Percentiles rank a stretch among this genome's conserved stretches.
phyloP scores from a whole-genome alignment of 2,329 filamentous ascomycete genomes.

The Penicillium sp. region DNA sequence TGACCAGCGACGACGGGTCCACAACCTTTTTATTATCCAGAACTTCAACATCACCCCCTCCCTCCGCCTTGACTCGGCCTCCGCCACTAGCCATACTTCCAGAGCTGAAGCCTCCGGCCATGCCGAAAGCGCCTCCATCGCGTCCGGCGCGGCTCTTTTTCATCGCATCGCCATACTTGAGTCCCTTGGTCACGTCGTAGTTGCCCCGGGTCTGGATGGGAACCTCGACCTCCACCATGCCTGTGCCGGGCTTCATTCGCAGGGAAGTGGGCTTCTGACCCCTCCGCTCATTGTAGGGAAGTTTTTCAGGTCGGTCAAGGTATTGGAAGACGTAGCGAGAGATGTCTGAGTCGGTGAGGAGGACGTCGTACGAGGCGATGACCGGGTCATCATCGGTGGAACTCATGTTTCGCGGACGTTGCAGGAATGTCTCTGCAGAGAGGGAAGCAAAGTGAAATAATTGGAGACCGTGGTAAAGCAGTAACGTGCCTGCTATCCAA shows the following conservation, averaged over 20 bases:
- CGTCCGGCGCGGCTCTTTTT: constrained; percentile 53
- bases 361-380: constrained; percentile 76
- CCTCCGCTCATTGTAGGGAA: constrained; percentile 59
- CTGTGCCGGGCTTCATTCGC: constrained; percentile 76
- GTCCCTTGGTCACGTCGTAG: constrained; percentile 81
- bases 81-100: constrained; percentile 44
- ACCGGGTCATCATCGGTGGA: constrained; percentile 59
- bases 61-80: constrained; percentile 26
- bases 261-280: constrained; percentile 65
- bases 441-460: not conserved
- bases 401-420: constrained; percentile 9
- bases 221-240: constrained; percentile 90
- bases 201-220: constrained; percentile 69
- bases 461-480: not conserved
- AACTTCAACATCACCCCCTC: constrained; percentile 29
- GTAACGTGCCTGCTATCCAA: not conserved
- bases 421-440: not conserved
- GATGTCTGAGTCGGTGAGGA: constrained; percentile 71
- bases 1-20: constrained; percentile 57
- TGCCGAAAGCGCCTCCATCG: constrained; percentile 66
- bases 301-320: constrained; percentile 63
- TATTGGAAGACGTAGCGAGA: constrained; percentile 84
- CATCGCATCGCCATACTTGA: constrained; percentile 78
- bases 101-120: constrained; percentile 71
- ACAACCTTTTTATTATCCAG: constrained; percentile 30